These are phyloP conservation scores for Herpomyces periplanetae DNA, from an alignment of 2,329 filamentous ascomycete genomes.

Conservation along the genomic window DNA sequence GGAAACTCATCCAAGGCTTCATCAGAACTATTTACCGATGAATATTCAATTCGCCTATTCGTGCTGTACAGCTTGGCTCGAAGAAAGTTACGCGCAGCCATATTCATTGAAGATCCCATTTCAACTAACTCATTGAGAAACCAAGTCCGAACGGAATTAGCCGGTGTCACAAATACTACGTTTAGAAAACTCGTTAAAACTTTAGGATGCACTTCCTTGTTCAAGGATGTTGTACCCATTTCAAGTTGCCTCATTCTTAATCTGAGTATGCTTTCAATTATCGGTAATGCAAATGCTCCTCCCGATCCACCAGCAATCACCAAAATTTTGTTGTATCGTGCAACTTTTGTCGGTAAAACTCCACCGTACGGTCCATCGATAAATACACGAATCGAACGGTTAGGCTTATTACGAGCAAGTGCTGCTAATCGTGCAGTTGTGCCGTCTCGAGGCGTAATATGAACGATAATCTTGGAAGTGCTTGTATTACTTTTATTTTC, in stretches of 20 bases:
- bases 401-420: conserved; percentile 8
- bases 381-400: conserved; percentile 9
- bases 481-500: too few relatives aligned
- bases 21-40: too few relatives aligned
- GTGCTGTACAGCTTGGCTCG: too few relatives aligned
- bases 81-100: too few relatives aligned
- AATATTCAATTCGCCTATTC: too few relatives aligned
- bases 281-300: conserved; percentile 12
- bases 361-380: conserved; percentile 20
- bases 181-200: conserved; percentile 2
- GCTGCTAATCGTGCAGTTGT: conserved; percentile 12
- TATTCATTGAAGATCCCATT: too few relatives aligned
- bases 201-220: conserved; percentile 1
- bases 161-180: conserved; percentile 1
- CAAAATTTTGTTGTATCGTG: conserved; percentile 9
- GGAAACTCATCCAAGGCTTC: too few relatives aligned
- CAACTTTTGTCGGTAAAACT: conserved; percentile 8
- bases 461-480: conserved; percentile 14
- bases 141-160: conserved; percentile 1
- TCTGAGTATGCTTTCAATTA: conserved; percentile 10
- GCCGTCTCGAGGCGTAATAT: conserved; percentile 12
- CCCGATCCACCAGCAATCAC: conserved; percentile 17
- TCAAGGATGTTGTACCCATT: conserved; percentile 2
- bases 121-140: conserved; percentile 1
- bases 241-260: conserved; percentile 1